Evolutionary conservation across 2,329 filamentous ascomycete genomes (phyloP).

Genomic region (Trichothecium sympodiale): DNA sequence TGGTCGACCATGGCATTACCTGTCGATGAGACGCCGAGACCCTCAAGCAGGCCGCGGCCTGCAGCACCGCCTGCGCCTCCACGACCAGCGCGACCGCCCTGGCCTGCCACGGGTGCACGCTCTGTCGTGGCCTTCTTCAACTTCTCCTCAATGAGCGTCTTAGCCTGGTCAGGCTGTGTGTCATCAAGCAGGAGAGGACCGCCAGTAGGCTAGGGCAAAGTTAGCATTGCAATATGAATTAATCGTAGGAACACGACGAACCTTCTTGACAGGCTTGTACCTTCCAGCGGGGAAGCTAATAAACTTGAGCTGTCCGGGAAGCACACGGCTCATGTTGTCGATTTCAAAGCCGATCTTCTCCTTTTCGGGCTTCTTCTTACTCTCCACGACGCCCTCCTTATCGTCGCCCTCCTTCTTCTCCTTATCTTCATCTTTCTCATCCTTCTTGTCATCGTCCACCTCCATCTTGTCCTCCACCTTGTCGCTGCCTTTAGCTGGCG

Average conservation of each 20-base stretch:
- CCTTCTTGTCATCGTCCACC: constrained; percentile 53
- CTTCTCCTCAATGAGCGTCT: constrained; percentile 80
- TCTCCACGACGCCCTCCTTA: constrained; percentile 45
- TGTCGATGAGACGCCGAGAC: constrained; percentile 13
- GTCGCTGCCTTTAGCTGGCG: constrained; percentile 52
- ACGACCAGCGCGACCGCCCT: constrained; percentile 10
- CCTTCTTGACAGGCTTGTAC: constrained; percentile 85
- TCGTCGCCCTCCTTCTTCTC: constrained; percentile 53
- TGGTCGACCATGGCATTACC: constrained; percentile 27
- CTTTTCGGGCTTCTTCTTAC: constrained; percentile 86
- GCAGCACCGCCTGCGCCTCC: constrained; percentile 17
- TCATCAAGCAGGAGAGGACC: constrained; percentile 88
- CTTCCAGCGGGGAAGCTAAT: constrained; percentile 84
- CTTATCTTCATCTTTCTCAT: constrained; percentile 33
- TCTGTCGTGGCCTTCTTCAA: constrained; percentile 67
- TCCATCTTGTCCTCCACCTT: constrained; percentile 99
- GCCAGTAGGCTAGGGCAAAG: constrained; percentile 61
- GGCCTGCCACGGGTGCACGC: constrained; percentile 46
- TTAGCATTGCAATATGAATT: constrained; percentile 11
- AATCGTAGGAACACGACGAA: constrained; percentile 30
- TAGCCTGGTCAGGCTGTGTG: constrained; percentile 65
- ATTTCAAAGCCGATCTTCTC: constrained; percentile 96
- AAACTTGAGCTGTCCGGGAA: constrained; percentile 88
- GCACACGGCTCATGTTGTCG: constrained; percentile 91
- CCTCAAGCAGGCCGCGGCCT: constrained; percentile 25